Evolutionary conservation across 2,329 filamentous ascomycete genomes (phyloP), one percentile per base, ranked within the genome.

Genomic region (Diaporthe vexans): DNA sequence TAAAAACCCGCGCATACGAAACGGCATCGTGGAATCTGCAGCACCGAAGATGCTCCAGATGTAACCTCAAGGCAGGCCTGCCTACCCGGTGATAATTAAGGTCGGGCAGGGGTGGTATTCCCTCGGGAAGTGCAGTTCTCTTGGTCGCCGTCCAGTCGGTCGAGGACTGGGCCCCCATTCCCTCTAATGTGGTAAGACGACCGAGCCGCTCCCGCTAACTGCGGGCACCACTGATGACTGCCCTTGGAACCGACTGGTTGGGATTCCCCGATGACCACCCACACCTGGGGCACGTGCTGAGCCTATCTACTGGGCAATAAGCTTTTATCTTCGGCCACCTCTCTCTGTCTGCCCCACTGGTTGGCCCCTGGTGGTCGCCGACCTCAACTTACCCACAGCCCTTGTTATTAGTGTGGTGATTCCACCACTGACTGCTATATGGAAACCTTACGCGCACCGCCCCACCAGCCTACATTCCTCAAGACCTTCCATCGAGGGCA

Each of bases 61-160:
- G 63, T 17, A 67, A 40, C 63, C 33, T 26, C 48, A 3, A 21
- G 21, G 4, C n/a, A 21, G 21, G 4, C n/a, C 11, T 7, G 56
- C 40, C 19, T 35, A 26, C 8, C 33, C 63, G 63, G 26, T 54
- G n/a, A 26, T 37, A 26, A 67, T 52, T 67, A 43, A 40, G 48
- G 33, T 21, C 33, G 33, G 48, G 48, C 63, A 40, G 48, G 63
- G 63, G 35, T 68, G 48, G 13, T 11, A 4, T 21, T 68, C 63
- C 63, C 17, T 33, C 63, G 48, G 33, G 48, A 33, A 68, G 63
- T n/a, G 33, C 40, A 37, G 8, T 26, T 54, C 9, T 54, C 33
- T 40, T 68, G 63, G 63, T 68, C 63, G 63, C 63, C 63, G 63
- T 67, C 46, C 61, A 68, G 63, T 67, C 46, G 46, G 52, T 26